Evolutionary conservation across 768 basidiomycete species (phyloP).

Genomic region (Kondoa malvinella): DNA sequence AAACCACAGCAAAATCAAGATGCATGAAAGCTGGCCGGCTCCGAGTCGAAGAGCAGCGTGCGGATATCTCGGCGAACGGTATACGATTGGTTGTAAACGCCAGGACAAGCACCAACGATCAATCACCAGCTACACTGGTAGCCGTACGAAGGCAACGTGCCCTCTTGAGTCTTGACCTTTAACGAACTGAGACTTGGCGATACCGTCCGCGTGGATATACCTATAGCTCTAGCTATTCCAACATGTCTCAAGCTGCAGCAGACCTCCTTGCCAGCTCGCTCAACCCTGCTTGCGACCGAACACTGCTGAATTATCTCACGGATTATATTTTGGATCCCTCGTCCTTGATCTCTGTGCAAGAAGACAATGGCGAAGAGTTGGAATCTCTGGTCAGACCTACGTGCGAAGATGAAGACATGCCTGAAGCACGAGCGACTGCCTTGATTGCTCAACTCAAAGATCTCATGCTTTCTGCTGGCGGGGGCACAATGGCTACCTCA

Average conservation of each 20-base stretch:
- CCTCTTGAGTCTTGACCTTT: no score
- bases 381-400: conserved; percentile 2
- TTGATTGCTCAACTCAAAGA: background rate
- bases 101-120: no score
- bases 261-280: background rate
- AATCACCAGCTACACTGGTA: no score
- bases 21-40: no score
- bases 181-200: no score
- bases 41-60: no score
- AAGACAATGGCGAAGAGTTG: background rate
- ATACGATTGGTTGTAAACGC: no score
- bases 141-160: no score
- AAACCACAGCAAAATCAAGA: no score
- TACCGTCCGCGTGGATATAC: no score
- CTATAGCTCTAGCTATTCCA: background rate
- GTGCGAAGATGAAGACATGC: background rate
- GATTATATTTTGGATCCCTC: background rate
- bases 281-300: background rate
- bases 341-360: background rate
- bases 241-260: conserved; percentile 6
- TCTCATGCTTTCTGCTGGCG: background rate
- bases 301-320: background rate
- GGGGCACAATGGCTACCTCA: background rate
- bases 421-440: background rate
- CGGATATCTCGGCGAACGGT: no score